Evolutionary conservation across 257 asterid species (phyloP).

Genomic region (Solanum sitiens): DNA sequence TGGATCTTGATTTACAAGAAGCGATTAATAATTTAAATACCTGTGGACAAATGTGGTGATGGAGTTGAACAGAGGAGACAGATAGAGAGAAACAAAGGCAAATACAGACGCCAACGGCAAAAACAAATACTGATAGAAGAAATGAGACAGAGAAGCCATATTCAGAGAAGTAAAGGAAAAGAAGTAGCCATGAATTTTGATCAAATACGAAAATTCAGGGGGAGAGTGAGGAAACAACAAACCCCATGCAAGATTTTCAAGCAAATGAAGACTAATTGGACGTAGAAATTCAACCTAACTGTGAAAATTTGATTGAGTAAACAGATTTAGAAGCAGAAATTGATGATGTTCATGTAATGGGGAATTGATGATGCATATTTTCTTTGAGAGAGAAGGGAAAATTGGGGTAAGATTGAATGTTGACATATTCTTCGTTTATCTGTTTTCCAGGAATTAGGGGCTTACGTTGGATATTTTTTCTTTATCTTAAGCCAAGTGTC

Average conservation of each 20-base stretch:
- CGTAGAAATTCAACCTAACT: conserved; percentile 55
- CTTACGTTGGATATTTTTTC: neutral
- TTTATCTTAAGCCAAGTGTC: neutral
- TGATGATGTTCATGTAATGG: neutral
- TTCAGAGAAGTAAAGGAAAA: conserved; percentile 1
- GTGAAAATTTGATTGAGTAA: conserved; percentile 6
- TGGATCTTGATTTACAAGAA: neutral
- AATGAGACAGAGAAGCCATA: conserved; percentile 35
- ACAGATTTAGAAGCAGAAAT: neutral
- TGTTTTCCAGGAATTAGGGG: neutral
- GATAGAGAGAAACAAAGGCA: conserved; percentile 24
- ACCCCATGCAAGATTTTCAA: conserved; percentile 1
- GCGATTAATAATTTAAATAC: conserved; percentile 6
- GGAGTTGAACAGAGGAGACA: conserved; percentile 32
- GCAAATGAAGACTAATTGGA: conserved; percentile 11
- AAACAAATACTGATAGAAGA: neutral
- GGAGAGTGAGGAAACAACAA: neutral
- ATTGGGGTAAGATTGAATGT: neutral
- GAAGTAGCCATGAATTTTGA: neutral
- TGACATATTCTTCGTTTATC: neutral
- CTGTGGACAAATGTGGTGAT: conserved; percentile 32
- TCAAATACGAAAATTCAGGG: conserved; percentile 10
- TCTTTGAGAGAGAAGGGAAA: neutral
- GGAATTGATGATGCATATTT: neutral
- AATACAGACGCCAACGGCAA: neutral